Base-by-base conservation (phyloP, 2,329 filamentous ascomycete species). In the Hymenoscyphus albidus region DNA sequence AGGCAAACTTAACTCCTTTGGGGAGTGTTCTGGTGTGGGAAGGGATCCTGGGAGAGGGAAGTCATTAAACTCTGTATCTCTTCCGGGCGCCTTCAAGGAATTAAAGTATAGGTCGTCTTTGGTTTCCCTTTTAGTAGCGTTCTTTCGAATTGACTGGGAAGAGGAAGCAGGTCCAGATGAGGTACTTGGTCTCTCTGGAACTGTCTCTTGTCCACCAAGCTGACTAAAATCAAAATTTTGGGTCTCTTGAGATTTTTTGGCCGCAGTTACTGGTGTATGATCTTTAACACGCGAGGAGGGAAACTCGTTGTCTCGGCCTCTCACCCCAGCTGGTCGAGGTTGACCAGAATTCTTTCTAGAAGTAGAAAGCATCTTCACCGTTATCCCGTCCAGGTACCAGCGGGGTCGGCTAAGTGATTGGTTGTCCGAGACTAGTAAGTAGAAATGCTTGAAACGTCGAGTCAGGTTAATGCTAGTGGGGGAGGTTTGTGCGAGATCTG, bases 151-250 rank as follows among this genome's bases (percentile, higher is more conserved):
- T 48, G 39, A 10, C 62, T 66, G 68, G 18, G 66, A 65, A 4
- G 63, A 65, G 14, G 70, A 67, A 31, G 65, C 64, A 62, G 70
- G 67, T 42, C 72, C 73, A 38, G 67, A 71, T 13, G 73, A 74
- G 16, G 73, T 74, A 27, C 65, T 74, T 55, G 73, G 72, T 68
- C 73, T 68, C 58, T 70, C 69, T 62, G 68, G 71, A 61, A 71
- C 61, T 42, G 59, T 64, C 58, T 55, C 67, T 62, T 57, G 66
- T 62, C 66, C 66, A 32, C 67, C 68, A 42, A 64, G 64, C 57
- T 57, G 60, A 58, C 39, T 61, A 62, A 69, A 70, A 31, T 70
- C 68, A 57, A 70, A 66, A 48, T 69, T 63, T 66, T 62, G 54
- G 39, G 61, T 58, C 55, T 58, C 63, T 55, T 68, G 67, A 62